Evolutionary conservation across 2,329 filamentous ascomycete genomes (phyloP).

Genomic region (Hymenoscyphus linearis): DNA sequence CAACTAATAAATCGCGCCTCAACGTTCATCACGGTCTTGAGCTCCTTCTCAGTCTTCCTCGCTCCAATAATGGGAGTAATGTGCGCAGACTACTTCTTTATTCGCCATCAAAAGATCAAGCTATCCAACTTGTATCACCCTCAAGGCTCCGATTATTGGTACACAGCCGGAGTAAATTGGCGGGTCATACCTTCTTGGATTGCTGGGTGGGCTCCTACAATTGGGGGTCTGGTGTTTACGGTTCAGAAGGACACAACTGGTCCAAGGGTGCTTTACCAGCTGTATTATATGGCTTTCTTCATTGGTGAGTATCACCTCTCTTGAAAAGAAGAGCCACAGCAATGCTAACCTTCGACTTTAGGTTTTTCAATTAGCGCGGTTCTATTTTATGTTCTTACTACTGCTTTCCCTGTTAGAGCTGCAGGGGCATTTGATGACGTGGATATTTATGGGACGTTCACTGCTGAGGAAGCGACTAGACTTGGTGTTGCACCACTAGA

Average conservation of each 20-base stretch:
- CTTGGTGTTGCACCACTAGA: not conserved
- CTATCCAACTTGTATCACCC: not conserved
- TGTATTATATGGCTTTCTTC: not conserved
- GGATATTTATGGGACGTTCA: not conserved
- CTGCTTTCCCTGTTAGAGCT: not conserved
- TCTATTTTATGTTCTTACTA: not conserved
- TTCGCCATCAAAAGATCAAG: not conserved
- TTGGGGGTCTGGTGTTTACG: not conserved
- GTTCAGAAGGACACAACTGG: not conserved
- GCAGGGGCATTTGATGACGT: not conserved
- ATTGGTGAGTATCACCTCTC: not conserved
- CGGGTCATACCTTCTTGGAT: not conserved
- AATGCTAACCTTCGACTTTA: not conserved
- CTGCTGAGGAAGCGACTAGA: not conserved
- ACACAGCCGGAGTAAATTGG: not conserved
- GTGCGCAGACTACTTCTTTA: not conserved
- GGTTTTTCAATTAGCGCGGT: not conserved
- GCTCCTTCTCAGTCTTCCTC: not conserved
- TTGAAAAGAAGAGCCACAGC: not conserved
- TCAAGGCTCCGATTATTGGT: not conserved
- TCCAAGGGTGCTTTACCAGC: not conserved
- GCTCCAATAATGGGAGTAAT: not conserved
- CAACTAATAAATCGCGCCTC: not conserved
- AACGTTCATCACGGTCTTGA: not conserved
- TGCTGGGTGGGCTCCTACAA: not conserved